Base-by-base conservation (phyloP, 2,329 filamentous ascomycete genomes). In the Chaetomiaceae sp. region DNA sequence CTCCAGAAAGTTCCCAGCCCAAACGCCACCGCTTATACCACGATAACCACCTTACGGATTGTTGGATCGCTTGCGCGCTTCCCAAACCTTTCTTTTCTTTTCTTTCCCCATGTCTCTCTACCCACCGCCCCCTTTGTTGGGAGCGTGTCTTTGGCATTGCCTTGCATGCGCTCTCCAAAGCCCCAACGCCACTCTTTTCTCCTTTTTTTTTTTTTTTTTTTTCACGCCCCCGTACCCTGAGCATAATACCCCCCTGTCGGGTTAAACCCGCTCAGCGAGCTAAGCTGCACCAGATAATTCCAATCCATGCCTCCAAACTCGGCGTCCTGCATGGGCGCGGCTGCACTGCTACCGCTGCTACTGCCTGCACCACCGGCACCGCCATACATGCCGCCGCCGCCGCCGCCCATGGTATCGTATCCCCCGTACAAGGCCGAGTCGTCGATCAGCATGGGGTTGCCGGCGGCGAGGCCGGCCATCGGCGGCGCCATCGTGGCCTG, bases 201-300 rank as follows among this genome's bases (percentile, higher is more conserved):
- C 10, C 25, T 27, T 17, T 41, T 21, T 23, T n/a, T 3, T 23
- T 31, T n/a, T 23, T 38, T n/a, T 13, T 13, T 10, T 19, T 17
- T 21, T 17, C 20, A 50, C 25, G 37, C 34, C 8, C 53, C 53
- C 14, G 49, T 46, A 5, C 53, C 53, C 19, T 45, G 51, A 7
- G 35, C 48, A 21, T 48, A 57, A 30, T 49, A 55, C n/a, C 42
- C 38, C 8, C 31, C 37, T 2, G 35, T 20, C 4, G 58, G 57
- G 42, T 56, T 60, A 33, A 60, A 61, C 30, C 58, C 59, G 14
- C 57, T 56, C 34, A 56, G 55, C 38, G 53, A 49, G 40, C 55
- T 66, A 50, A 73, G 73, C 33, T 74, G 70, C 59, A 77, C 67
- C 44, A 77, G 63, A 33, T 72, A 72, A 23, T 68, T 70, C 74